Conservation (phyloP, 2,329 filamentous ascomycete species). For the Ophiosphaerella herpotricha region DNA sequence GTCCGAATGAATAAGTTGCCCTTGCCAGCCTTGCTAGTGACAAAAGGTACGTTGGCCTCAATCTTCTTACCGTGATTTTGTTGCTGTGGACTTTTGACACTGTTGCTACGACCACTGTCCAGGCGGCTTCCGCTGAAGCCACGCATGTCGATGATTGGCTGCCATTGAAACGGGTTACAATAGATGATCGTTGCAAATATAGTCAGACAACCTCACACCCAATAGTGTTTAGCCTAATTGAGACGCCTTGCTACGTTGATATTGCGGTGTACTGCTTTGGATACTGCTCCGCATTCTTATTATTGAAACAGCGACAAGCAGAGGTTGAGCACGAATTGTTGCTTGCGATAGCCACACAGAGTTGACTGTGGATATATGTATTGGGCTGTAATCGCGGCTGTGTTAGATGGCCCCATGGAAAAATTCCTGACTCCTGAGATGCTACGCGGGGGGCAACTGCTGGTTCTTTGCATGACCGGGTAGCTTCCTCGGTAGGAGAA, state of each 20-base stretch:
- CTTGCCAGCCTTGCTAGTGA: background rate
- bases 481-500: background rate
- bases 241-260: background rate
- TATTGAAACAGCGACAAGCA: background rate
- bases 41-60: too few species aligned
- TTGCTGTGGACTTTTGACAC: background rate
- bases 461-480: too few species aligned
- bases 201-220: slow-evolving; percentile 2
- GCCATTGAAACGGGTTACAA: background rate
- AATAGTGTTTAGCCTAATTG: slow-evolving; percentile 10
- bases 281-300: slow-evolving; percentile 1
- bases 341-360: background rate
- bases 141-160: slow-evolving; percentile 1
- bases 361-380: too few species aligned
- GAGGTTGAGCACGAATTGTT: background rate
- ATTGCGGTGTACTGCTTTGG: slow-evolving; percentile 18
- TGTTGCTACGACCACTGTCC: background rate
- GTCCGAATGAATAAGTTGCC: background rate
- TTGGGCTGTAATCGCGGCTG: background rate
- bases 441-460: too few species aligned
- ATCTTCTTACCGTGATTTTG: too few species aligned
- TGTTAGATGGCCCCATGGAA: too few species aligned
- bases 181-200: slow-evolving; percentile 1
- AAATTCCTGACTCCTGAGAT: too few species aligned
- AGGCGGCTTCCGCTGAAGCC: background rate